Evolutionary conservation across 129 eudicot species (phyloP).

Genomic region (Calendula officinalis): DNA sequence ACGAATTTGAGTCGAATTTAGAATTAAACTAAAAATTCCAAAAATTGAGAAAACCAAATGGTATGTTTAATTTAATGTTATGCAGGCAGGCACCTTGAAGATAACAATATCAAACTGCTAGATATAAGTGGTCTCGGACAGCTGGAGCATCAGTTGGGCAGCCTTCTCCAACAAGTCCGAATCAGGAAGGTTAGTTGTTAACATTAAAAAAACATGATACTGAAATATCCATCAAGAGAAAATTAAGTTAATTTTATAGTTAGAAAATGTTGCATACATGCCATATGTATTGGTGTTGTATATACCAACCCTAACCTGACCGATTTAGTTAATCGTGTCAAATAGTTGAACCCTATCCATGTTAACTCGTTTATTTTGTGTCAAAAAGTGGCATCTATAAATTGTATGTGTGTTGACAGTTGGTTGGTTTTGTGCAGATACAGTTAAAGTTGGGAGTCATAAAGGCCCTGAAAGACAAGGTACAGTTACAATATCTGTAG

Average conservation of each 20-base stretch:
- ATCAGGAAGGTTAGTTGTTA: slow-evolving; percentile 27
- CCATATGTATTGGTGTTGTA: no score
- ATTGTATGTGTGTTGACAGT: neutral
- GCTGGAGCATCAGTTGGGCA: slow-evolving; percentile 25
- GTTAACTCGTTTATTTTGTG: no score
- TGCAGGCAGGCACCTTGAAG: slow-evolving; percentile 31
- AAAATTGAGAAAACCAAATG: neutral
- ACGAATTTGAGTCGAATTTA: no score
- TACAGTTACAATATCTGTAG: slow-evolving; percentile 1
- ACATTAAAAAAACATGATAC: neutral
- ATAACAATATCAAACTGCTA: slow-evolving; percentile 18
- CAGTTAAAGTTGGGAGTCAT: slow-evolving; percentile 25
- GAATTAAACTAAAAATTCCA: no score
- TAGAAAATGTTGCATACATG: neutral
- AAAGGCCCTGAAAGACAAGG: slow-evolving; percentile 31
- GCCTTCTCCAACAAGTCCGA: slow-evolving; percentile 20
- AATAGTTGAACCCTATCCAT: no score
- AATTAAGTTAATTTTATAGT: neutral
- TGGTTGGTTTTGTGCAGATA: slow-evolving; percentile 21
- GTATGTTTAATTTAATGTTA: neutral
- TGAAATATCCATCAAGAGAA: neutral
- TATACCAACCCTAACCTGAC: no score
- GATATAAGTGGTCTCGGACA: slow-evolving; percentile 19
- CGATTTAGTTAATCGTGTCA: no score
- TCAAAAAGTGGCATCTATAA: no score